A percentile compares a stretch with the other conserved stretches of the same genome.
Evolutionary conservation across 2,329 filamentous ascomycete genomes (phyloP).

Genomic region (Hypocrella siamensis): DNA sequence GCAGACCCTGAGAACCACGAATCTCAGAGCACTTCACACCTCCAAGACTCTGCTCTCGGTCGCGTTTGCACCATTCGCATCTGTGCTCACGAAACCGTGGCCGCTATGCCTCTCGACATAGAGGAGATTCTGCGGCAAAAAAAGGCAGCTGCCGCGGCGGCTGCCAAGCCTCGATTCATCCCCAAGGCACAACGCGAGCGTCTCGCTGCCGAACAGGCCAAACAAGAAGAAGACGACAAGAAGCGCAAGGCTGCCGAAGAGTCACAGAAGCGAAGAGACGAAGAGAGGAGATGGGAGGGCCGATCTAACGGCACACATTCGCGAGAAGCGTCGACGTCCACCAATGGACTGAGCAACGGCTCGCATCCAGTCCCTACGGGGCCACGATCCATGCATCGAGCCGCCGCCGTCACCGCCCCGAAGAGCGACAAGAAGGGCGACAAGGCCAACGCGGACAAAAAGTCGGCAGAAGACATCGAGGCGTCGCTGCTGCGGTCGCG

Average conservation of each 20-base stretch:
- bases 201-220: conserved; percentile 61
- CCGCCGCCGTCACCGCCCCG: no score
- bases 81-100: background rate
- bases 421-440: conserved; percentile 21
- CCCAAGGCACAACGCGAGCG: conserved; percentile 71
- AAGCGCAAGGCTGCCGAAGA: conserved; percentile 33
- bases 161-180: conserved; percentile 77
- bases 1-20: no score
- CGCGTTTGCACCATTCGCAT: no score
- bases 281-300: conserved; percentile 26
- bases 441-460: conserved; percentile 19
- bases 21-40: no score
- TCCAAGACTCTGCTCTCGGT: no score
- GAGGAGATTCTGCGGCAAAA: conserved; percentile 78
- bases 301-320: conserved; percentile 10
- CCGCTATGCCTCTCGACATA: conserved; percentile 47
- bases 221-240: conserved; percentile 50
- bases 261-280: conserved; percentile 58
- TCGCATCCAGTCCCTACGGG: conserved; percentile 48
- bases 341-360: conserved; percentile 7
- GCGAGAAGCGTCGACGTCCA: conserved; percentile 6
- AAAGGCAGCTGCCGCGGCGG: conserved; percentile 69
- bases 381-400: conserved; percentile 46
- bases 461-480: conserved; percentile 47
- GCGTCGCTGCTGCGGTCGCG: conserved; percentile 59